Conservation (phyloP, 441 rosid genomes). For the Kokia cookei region DNA sequence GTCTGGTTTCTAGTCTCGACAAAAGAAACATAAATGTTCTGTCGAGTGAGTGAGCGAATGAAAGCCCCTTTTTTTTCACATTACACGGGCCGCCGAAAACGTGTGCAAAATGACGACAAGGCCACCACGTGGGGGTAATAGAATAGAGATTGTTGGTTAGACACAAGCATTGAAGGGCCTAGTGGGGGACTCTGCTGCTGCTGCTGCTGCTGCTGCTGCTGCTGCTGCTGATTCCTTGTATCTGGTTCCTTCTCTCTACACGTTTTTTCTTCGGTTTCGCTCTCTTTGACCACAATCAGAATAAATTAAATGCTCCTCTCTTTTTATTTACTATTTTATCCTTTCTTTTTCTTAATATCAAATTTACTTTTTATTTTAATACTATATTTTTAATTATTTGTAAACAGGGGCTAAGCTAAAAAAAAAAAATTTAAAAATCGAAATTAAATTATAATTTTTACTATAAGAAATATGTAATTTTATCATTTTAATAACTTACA, state of each 20-base stretch:
- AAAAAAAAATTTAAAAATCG: too few relatives aligned
- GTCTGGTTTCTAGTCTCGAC: neutral
- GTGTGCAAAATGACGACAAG: neutral
- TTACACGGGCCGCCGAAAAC: neutral
- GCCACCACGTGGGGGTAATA: neutral
- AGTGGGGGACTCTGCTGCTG: neutral
- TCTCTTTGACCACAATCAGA: neutral
- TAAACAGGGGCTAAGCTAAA: too few relatives aligned
- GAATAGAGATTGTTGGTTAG: too few relatives aligned
- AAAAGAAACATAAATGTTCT: neutral
- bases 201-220: neutral
- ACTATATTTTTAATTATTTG: too few relatives aligned
- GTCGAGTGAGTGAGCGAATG: neutral
- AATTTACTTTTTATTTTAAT: too few relatives aligned
- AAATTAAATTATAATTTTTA: too few relatives aligned
- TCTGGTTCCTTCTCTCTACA: neutral
- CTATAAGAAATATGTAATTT: too few relatives aligned
- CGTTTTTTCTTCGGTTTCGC: neutral
- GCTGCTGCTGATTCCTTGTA: neutral
- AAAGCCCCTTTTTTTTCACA: neutral
- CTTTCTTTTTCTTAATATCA: too few relatives aligned
- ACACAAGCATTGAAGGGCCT: neutral
- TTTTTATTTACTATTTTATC: neutral
- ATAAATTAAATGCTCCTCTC: neutral
- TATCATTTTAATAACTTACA: too few relatives aligned